A percentile compares a stretch with the other conserved stretches of the same genome.
Evolutionary conservation across 2,329 filamentous ascomycete species (phyloP).

Genomic region (Cladosporium sp.): DNA sequence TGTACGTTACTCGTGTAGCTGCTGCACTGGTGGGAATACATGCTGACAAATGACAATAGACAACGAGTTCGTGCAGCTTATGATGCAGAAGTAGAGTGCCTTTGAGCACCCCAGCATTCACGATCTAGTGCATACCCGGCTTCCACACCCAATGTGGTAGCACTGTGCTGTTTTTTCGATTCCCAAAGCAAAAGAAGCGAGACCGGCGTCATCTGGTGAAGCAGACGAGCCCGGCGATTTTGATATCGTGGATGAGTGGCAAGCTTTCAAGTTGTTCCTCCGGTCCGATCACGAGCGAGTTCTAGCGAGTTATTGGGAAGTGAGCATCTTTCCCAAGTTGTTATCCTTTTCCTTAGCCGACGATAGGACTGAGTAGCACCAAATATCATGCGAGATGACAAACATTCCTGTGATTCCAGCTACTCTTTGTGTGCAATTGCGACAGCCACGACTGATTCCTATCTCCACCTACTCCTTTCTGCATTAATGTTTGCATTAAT

Average conservation of each 20-base stretch:
- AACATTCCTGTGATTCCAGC: background rate
- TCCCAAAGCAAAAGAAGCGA: background rate
- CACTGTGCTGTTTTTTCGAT: background rate
- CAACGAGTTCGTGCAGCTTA: slow-evolving; percentile 58
- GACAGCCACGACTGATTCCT: background rate
- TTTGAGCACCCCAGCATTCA: background rate
- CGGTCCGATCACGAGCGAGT: slow-evolving; percentile 7
- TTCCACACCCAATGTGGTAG: background rate
- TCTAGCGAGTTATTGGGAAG: background rate
- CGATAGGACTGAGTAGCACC: background rate
- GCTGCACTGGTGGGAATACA: background rate
- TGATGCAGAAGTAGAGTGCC: slow-evolving; percentile 53
- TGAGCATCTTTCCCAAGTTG: background rate
- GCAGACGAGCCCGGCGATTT: background rate
- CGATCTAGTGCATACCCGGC: slow-evolving; percentile 3
- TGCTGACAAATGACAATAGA: slow-evolving; percentile 43
- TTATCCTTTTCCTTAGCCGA: slow-evolving; percentile 3
- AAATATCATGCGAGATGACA: slow-evolving; percentile 18
- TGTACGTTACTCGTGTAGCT: slow-evolving; percentile 47
- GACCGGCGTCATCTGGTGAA: background rate
- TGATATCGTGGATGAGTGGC: background rate
- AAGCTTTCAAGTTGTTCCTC: slow-evolving; percentile 1
- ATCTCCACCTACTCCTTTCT: background rate
- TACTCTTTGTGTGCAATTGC: background rate
- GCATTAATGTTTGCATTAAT: background rate